Evolutionary conservation across 2,329 filamentous ascomycete genomes (phyloP), one percentile per base, ranked within the genome.

Genomic region (Alternaria infectoria): DNA sequence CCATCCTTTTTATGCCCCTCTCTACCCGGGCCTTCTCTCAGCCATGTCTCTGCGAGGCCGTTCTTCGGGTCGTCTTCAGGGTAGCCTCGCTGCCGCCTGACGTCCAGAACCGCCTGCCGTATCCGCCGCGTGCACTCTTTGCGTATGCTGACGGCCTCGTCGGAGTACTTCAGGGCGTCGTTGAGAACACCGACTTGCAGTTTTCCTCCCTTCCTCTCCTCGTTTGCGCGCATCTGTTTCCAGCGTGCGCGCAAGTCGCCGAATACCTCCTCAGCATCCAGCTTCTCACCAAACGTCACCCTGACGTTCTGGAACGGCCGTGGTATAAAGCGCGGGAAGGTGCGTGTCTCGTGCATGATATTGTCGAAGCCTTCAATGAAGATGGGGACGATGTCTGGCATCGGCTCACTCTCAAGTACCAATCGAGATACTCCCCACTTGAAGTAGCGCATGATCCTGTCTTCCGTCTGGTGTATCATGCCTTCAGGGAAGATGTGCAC

Each of bases 401-500:
- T 90, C 4, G 93, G 93, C 52, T 95, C 91, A 50, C 91, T 88
- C 80, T 99, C 96, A 50, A 99, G 88, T 61, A 99, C 96, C 61
- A 98, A 86, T 3, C 96, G 89, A 7, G 95, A 93, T 2, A 98
- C 86, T 1, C 96, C 96, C 96, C 96, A 99, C 83, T 97, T 97
- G 87, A 98, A 98, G 82, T 99, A 99, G 28, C 96, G 91, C 85
- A 98, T 90, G 8, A 90, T 88, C 72, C 89, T 89, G 45, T 89
- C 84, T 2, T 91, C 87, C 69, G 93, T 90, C 81, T 99, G 96
- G 80, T 98, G 94, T 49, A 97, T 93, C 79, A 92, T 93, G 51
- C 93, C 96, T 81, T 99, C 96, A 12, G 96, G 96, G 79, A 98
- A 98, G 58, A 98, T 91, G 80, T 99, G 96, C 5, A 99, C 84